Evolutionary conservation across 1,139 yeast species (phyloP), one percentile per base, ranked within the genome.

Genomic region (Sugiyamaella pinicola): DNA sequence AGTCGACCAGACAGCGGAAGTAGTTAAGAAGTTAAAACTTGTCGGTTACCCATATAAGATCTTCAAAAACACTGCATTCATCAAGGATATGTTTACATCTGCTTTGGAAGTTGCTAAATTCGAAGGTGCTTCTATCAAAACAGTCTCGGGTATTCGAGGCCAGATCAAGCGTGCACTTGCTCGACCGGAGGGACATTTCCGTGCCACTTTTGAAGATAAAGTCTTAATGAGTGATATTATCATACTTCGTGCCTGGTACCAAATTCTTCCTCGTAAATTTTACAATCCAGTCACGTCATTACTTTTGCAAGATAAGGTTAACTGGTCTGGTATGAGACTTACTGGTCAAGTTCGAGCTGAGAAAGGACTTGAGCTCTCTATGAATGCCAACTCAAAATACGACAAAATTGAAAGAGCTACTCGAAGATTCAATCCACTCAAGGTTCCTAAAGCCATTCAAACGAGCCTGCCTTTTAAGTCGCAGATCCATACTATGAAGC

Each of bases 131-230:
- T 85, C 91, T 40, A 88, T 95, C 65, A 85, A 91, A 70, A 93
- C 99, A 0, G 99, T 95, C 4, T 88, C 96, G 2, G 99, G 99
- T 54, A 89, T 95, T 56, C 77, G 99, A 64, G 99, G 99, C 69
- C 99, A 95, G 70, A 91, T 95, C 62, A 95, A 95, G 69, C 80
- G 97, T 61, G 99, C 98, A 0, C 76, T 95, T 58, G 81, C 96
- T 6, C 87, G 87, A 61, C 97, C 98, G 0, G 98, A 91, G 56
- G 99, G 99, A n/a, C 85, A 87, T 69, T 95, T 81, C 76, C 82
- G 99, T 69, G 99, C 99, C n/a, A 85, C 98, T 1, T 95, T 95
- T 71, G 99, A 95, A 71, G 99, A 95, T 69, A 93, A 91, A 73
- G 81, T 93, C 37, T 78, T 91, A 57, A 80, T 93, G 85, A 81